These are phyloP conservation scores for Chalara sp. DNA, from an alignment of 2,329 filamentous ascomycete species.

Conservation along the genomic window DNA sequence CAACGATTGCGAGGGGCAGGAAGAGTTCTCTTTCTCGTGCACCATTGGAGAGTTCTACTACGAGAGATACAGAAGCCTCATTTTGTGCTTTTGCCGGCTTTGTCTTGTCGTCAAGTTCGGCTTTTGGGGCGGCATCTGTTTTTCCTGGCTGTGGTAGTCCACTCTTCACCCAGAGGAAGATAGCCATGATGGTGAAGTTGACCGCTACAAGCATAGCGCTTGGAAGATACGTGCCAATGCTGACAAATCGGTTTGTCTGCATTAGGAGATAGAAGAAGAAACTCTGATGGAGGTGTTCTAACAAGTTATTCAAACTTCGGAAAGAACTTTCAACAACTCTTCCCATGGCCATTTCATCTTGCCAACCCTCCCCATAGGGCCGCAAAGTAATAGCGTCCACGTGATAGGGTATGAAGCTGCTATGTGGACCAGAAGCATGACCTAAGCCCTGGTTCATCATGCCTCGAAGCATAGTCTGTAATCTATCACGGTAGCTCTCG, in stretches of 20 bases:
- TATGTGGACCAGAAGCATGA: conserved; percentile 84
- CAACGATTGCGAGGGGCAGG: conserved; percentile 67
- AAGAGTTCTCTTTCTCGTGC: conserved; percentile 49
- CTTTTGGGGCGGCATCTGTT: conserved; percentile 9
- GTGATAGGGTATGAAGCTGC: conserved; percentile 94
- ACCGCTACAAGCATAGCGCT: conserved; percentile 95
- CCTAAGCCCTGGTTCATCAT: conserved; percentile 91
- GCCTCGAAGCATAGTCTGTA: conserved; percentile 83
- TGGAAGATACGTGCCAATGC: conserved; percentile 93
- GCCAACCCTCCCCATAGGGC: conserved; percentile 85
- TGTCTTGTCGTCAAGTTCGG: conserved; percentile 28
- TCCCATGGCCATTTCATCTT: conserved; percentile 95
- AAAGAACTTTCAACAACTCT: conserved; percentile 85
- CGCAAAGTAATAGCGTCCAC: conserved; percentile 93
- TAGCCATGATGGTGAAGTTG: conserved; percentile 93
- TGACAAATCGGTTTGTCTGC: conserved; percentile 87
- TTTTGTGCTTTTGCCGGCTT: conserved; percentile 18
- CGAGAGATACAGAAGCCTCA: conserved; percentile 16
- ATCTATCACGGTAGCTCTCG: conserved; percentile 71
- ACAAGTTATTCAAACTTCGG: conserved; percentile 87
- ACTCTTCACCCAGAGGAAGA: conserved; percentile 88
- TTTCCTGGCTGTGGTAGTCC: conserved; percentile 38
- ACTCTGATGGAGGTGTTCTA: conserved; percentile 95
- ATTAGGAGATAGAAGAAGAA: conserved; percentile 99
- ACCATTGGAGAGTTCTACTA: conserved; percentile 11